phyloP scores from a whole-genome alignment of 257 asterid genomes.

The Nicotiana undulata region DNA sequence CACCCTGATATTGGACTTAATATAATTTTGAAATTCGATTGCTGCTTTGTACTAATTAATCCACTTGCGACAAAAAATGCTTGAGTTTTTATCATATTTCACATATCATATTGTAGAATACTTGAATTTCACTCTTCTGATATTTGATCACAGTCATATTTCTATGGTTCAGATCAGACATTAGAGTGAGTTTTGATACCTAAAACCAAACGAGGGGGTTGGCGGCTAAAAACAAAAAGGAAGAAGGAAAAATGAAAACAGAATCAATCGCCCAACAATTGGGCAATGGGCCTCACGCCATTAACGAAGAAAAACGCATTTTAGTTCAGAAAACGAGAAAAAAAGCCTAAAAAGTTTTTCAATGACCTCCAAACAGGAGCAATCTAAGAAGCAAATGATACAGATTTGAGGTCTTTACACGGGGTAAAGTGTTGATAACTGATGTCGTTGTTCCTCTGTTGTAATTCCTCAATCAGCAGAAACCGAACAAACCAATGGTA shows the following conservation, averaged over 20 bases:
- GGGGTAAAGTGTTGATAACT: not conserved
- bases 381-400: not conserved
- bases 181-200: not conserved
- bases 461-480: not conserved
- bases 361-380: not conserved
- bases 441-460: not conserved
- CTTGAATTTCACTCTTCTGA: no score
- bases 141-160: not conserved
- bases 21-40: not conserved
- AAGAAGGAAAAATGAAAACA: no score
- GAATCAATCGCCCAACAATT: not conserved
- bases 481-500: not conserved
- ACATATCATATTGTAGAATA: no score
- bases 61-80: no score
- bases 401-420: not conserved
- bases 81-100: not conserved
- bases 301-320: not conserved
- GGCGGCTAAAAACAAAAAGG: no score
- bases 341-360: not conserved
- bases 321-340: not conserved
- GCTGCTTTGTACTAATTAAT: no score
- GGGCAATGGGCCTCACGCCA: not conserved
- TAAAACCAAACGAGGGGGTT: not conserved
- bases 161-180: not conserved
- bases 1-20: no score